These are phyloP conservation scores for Curvularia sp. DNA, from an alignment of 2,329 filamentous ascomycete genomes.

Conservation along the genomic window DNA sequence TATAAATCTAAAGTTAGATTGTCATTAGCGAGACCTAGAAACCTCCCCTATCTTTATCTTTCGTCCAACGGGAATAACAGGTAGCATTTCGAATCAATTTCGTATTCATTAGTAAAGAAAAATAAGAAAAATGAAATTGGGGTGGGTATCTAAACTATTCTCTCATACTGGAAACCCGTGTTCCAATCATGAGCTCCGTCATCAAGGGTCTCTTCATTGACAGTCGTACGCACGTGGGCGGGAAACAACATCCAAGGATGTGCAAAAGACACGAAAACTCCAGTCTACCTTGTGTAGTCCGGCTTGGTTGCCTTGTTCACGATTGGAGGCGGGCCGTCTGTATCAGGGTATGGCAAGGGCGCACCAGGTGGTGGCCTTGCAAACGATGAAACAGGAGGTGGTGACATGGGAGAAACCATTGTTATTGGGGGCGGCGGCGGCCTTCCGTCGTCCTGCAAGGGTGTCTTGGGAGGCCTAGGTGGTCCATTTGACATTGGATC, in stretches of 20 bases:
- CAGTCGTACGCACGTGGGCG: not conserved
- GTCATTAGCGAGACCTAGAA: not conserved
- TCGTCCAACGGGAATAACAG: not conserved
- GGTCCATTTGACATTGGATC: constrained; percentile 38
- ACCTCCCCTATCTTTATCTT: not conserved
- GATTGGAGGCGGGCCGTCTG: constrained; percentile 79
- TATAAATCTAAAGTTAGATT: not conserved
- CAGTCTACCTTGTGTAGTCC: constrained; percentile 56
- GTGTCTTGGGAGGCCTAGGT: constrained; percentile 52
- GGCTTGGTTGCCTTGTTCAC: constrained; percentile 90
- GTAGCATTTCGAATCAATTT: not conserved
- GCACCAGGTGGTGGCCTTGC: constrained; percentile 44
- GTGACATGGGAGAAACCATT: constrained; percentile 34
- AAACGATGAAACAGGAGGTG: constrained; percentile 34
- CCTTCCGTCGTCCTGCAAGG: constrained; percentile 37
- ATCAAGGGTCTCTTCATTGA: not conserved
- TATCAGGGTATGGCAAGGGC: constrained; percentile 77
- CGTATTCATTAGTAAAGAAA: not conserved
- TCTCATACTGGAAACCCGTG: not conserved
- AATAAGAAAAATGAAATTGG: not conserved
- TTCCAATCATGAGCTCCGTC: constrained; percentile 4
- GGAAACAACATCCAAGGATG: not conserved
- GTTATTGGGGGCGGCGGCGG: constrained; percentile 23
- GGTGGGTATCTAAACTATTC: constrained; percentile 7
- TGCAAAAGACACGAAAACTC: constrained; percentile 5